These are phyloP conservation scores for Umbelopsis vinacea DNA, from an alignment of 192 early-diverging fungal genomes.

Conservation along the genomic window DNA sequence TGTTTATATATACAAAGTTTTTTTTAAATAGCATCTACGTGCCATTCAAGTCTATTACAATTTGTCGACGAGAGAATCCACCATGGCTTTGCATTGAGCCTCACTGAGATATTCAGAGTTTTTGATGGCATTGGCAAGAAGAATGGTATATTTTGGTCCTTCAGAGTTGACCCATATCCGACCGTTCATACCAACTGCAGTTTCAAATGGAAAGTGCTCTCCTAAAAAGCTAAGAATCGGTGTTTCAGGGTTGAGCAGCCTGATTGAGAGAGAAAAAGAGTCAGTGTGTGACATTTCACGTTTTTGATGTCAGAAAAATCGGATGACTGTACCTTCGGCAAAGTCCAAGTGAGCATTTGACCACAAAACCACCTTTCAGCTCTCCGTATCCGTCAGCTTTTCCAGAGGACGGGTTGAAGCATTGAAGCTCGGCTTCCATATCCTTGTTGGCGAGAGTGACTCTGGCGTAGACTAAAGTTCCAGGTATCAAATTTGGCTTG, in stretches of 20 bases:
- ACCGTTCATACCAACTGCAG: slow-evolving; percentile 93
- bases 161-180: slow-evolving; percentile 89
- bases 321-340: slow-evolving; percentile 60
- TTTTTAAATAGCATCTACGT: not conserved
- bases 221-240: slow-evolving; percentile 76
- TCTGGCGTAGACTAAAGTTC: slow-evolving; percentile 82
- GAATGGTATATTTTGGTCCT: slow-evolving; percentile 61
- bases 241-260: slow-evolving; percentile 71
- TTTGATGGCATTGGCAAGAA: slow-evolving; percentile 71
- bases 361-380: slow-evolving; percentile 77
- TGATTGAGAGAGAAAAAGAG: no score
- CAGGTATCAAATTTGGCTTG: slow-evolving; percentile 81
- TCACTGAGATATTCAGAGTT: slow-evolving; percentile 71
- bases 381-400: slow-evolving; percentile 92
- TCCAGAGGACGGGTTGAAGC: slow-evolving; percentile 78
- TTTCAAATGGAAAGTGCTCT: slow-evolving; percentile 79
- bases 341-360: slow-evolving; percentile 82
- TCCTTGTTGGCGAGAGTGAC: slow-evolving; percentile 88
- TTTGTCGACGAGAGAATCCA: slow-evolving; percentile 28
- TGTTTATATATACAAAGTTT: slow-evolving; percentile 20
- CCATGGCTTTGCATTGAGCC: slow-evolving; percentile 58
- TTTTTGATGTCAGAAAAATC: not conserved
- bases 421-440: slow-evolving; percentile 98
- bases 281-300: not conserved
- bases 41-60: slow-evolving; percentile 14